phyloP scores from a whole-genome alignment of 2,329 filamentous ascomycete genomes.

The Westerdykella ornata region DNA sequence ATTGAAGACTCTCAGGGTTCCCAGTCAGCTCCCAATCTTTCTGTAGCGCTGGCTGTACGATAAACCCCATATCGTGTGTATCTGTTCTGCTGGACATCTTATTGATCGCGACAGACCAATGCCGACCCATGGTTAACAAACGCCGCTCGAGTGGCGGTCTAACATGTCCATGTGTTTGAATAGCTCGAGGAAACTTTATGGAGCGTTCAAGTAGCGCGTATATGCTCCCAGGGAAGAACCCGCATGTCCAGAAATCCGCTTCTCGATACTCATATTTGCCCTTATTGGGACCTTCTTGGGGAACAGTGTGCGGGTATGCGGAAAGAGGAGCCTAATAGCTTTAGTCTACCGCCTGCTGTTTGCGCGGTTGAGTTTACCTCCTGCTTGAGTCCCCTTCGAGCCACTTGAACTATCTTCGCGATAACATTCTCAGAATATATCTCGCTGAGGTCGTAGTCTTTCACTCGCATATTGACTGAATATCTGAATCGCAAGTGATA shows the following conservation, averaged over 20 bases:
- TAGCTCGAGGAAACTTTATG: slow-evolving; percentile 23
- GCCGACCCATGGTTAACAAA: slow-evolving; percentile 22
- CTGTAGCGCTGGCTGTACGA: slow-evolving; percentile 45
- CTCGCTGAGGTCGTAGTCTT: slow-evolving; percentile 21
- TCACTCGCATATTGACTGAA: slow-evolving; percentile 6
- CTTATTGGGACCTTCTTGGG: slow-evolving; percentile 18
- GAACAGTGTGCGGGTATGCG: slow-evolving; percentile 31
- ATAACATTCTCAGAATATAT: slow-evolving; percentile 25
- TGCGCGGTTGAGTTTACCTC: slow-evolving; percentile 8
- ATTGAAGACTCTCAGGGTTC: slow-evolving; percentile 35
- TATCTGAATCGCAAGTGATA: too few species aligned
- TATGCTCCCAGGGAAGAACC: slow-evolving; percentile 33
- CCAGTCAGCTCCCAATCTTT: slow-evolving; percentile 45
- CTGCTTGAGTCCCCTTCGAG: slow-evolving; percentile 22
- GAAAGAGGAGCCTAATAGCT: slow-evolving; percentile 17
- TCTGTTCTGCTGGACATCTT: slow-evolving; percentile 39
- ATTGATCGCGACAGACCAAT: slow-evolving; percentile 30
- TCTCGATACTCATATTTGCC: slow-evolving; percentile 32
- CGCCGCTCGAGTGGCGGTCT: slow-evolving; percentile 18
- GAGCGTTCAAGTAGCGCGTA: slow-evolving; percentile 29
- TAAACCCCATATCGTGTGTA: slow-evolving; percentile 52
- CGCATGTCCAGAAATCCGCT: slow-evolving; percentile 34
- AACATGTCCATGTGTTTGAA: slow-evolving; percentile 15
- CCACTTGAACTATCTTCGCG: slow-evolving; percentile 31
- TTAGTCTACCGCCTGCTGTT: neutral